Evolutionary conservation across 176 grass and related monocot genomes (phyloP).

Genomic region (Paspalum notatum): DNA sequence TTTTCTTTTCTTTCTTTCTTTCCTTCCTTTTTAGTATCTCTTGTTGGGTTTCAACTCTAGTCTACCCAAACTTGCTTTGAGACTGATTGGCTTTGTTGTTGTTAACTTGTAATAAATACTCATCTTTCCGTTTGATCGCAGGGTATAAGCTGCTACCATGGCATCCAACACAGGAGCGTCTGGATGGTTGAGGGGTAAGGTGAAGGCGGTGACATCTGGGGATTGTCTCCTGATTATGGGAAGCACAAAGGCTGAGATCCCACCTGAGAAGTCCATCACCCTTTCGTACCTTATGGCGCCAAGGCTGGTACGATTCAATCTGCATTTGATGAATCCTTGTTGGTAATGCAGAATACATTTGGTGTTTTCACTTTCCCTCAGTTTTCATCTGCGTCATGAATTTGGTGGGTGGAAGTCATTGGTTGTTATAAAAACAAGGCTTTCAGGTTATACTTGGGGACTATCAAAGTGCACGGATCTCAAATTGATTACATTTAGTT

Average conservation of each 20-base stretch:
- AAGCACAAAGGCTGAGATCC: conserved; percentile 70
- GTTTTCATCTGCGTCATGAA: neutral
- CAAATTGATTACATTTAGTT: neutral
- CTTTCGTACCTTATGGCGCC: conserved; percentile 88
- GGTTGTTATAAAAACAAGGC: neutral
- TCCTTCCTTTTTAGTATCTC: no score
- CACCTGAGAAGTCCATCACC: conserved; percentile 92
- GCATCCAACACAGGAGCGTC: conserved; percentile 61
- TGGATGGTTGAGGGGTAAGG: conserved; percentile 89
- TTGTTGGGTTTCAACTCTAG: no score
- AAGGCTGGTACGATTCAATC: conserved; percentile 67
- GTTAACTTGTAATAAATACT: neutral
- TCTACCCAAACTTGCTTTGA: no score
- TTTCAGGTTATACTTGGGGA: neutral
- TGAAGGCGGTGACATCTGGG: conserved; percentile 94
- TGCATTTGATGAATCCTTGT: conserved; percentile 7
- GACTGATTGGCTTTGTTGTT: no score
- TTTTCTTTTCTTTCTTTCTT: no score
- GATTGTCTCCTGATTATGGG: conserved; percentile 92
- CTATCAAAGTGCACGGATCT: conserved; percentile 12
- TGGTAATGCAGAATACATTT: neutral
- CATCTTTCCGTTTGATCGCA: conserved; percentile 46
- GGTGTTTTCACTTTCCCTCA: no score
- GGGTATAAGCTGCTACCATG: conserved; percentile 66
- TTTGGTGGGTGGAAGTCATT: neutral